Evolutionary conservation across 352 stramenopile species (phyloP).

Genomic region (Phytopythium ostracodes): DNA sequence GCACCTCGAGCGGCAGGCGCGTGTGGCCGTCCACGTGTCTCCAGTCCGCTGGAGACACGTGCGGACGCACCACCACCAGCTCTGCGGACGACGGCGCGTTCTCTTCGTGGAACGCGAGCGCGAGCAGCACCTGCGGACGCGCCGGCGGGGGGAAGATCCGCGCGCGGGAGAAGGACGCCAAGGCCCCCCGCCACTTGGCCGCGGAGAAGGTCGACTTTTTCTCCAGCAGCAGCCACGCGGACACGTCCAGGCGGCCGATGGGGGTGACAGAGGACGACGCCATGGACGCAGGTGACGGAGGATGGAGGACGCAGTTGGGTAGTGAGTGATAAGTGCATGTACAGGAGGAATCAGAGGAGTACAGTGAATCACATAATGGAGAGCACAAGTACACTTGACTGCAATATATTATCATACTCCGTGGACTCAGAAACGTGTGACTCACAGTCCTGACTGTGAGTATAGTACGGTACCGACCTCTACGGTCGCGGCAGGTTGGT

Average conservation of each 20-base stretch:
- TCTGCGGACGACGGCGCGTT: not conserved
- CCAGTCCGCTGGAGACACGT: not conserved
- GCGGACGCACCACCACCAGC: slow-evolving; percentile 20
- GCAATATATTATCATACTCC: too few species aligned
- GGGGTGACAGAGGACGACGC: not conserved
- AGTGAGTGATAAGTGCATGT: too few species aligned
- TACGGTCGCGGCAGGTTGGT: too few species aligned
- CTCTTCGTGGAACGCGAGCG: slow-evolving; percentile 10
- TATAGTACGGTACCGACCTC: too few species aligned
- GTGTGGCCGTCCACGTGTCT: not conserved
- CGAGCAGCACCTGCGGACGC: slow-evolving; percentile 26
- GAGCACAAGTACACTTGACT: too few species aligned
- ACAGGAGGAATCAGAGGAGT: too few species aligned
- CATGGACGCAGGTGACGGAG: not conserved
- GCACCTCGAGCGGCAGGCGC: slow-evolving; percentile 32
- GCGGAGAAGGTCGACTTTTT: slow-evolving; percentile 30
- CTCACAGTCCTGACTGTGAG: too few species aligned
- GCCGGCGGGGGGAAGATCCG: slow-evolving; percentile 30
- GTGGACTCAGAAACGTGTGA: too few species aligned
- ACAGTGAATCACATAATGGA: too few species aligned
- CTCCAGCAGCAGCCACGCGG: slow-evolving; percentile 33
- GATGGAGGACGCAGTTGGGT: too few species aligned
- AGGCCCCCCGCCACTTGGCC: slow-evolving; percentile 27
- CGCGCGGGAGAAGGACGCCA: slow-evolving; percentile 12
- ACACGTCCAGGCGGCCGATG: slow-evolving; percentile 14